These are phyloP conservation scores for Syzygium jambos DNA, from an alignment of 345 rosid species.

Conservation along the genomic window DNA sequence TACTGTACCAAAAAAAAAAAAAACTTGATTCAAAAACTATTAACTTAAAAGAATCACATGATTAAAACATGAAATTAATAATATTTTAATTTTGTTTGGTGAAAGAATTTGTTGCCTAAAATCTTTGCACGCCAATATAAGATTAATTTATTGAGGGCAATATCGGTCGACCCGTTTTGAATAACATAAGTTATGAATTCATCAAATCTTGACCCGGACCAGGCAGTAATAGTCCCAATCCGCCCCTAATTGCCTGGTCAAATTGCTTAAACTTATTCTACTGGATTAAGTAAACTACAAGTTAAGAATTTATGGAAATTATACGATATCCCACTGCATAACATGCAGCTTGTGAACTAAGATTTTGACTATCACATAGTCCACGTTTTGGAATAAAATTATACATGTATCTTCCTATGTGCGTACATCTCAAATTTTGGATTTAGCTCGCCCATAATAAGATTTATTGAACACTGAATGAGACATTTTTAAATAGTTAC, in stretches of 20 bases:
- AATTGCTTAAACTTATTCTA: neutral
- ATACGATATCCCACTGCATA: neutral
- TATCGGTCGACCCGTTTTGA: neutral
- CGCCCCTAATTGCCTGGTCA: neutral
- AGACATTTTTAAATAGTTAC: too few relatives aligned
- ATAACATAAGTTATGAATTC: neutral
- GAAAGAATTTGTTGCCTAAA: neutral
- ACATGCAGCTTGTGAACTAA: too few relatives aligned
- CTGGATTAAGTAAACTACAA: too few relatives aligned
- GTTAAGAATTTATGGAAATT: neutral
- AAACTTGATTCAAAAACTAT: neutral
- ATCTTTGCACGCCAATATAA: neutral
- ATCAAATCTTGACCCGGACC: neutral
- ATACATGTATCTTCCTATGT: too few relatives aligned
- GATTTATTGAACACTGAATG: too few relatives aligned
- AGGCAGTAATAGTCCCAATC: neutral
- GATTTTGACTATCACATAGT: too few relatives aligned
- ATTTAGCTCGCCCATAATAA: too few relatives aligned
- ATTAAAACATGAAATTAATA: neutral
- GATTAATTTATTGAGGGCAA: neutral
- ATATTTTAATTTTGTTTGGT: neutral
- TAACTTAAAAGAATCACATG: too few relatives aligned
- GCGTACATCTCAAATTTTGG: too few relatives aligned
- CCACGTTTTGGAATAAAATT: too few relatives aligned
- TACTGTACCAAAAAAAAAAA: too few relatives aligned